A percentile compares a stretch with the other conserved stretches of the same genome.
phyloP scores from a whole-genome alignment of 1,284 basidiomycete species.

The Naganishia sp. region DNA sequence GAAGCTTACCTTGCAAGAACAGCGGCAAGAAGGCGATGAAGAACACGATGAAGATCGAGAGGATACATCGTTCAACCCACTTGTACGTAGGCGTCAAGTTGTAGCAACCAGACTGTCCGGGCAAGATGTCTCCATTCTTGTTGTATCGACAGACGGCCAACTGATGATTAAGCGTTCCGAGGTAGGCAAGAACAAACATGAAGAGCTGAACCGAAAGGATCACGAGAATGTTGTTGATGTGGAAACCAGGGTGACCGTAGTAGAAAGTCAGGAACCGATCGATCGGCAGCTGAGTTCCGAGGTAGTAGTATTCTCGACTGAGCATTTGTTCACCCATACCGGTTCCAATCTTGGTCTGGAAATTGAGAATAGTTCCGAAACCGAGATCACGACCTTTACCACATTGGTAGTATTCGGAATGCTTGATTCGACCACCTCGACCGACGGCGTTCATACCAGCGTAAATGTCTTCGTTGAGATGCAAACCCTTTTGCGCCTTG shows the following conservation, averaged over 20 bases:
- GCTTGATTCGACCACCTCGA: slow-evolving; percentile 96
- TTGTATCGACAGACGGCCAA: slow-evolving; percentile 77
- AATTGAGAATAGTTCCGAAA: slow-evolving; percentile 98
- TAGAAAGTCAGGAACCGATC: slow-evolving; percentile 99
- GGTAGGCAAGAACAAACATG: slow-evolving; percentile 81
- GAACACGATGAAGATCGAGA: slow-evolving; percentile 95
- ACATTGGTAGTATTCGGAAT: slow-evolving; percentile 96
- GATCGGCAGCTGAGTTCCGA: slow-evolving; percentile 97
- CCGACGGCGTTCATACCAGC: slow-evolving; percentile 99
- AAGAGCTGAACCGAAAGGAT: slow-evolving; percentile 92
- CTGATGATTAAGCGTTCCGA: slow-evolving; percentile 83
- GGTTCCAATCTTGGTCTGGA: slow-evolving; percentile 99
- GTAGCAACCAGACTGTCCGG: slow-evolving; percentile 82
- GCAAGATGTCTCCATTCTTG: slow-evolving; percentile 66
- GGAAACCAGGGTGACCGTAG: slow-evolving; percentile 99
- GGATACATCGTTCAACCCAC: slow-evolving; percentile 92
- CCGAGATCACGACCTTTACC: slow-evolving; percentile 98
- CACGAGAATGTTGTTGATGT: slow-evolving; percentile 99
- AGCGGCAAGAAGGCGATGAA: slow-evolving; percentile 90
- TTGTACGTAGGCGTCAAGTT: slow-evolving; percentile 83
- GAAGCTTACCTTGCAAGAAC: slow-evolving; percentile 80
- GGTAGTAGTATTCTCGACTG: slow-evolving; percentile 97
- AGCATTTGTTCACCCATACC: slow-evolving; percentile 99
- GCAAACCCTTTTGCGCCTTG: slow-evolving; percentile 97
- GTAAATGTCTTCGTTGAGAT: slow-evolving; percentile 99